A percentile compares a stretch with the other conserved stretches of the same genome.
Evolutionary conservation across 768 basidiomycete genomes (phyloP).

Genomic region (Tylopilus sp.): DNA sequence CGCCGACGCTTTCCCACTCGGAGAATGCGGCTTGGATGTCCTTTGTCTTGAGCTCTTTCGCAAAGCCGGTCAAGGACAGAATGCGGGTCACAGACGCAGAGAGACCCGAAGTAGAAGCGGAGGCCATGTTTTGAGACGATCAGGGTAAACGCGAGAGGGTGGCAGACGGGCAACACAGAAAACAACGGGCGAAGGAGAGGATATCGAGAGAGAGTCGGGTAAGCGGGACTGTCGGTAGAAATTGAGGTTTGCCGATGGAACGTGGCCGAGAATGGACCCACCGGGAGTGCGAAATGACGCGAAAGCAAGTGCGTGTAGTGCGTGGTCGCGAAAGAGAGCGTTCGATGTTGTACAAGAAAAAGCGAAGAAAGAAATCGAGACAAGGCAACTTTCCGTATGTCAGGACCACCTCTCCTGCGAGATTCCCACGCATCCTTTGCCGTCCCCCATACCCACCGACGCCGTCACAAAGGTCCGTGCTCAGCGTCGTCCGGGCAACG

Average conservation of each 20-base stretch:
- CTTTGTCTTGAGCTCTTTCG: constrained; percentile 94
- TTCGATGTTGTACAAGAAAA: constrained; percentile 33
- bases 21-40: constrained; percentile 91
- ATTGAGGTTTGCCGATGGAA: constrained; percentile 27
- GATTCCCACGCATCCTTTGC: constrained; percentile 20
- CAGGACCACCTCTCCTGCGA: neutral
- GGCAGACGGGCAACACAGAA: no score
- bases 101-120: constrained; percentile 67
- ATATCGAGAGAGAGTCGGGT: constrained; percentile 16
- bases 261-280: constrained; percentile 20
- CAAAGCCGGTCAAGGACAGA: constrained; percentile 87
- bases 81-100: constrained; percentile 97
- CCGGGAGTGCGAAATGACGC: constrained; percentile 2
- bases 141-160: constrained; percentile 1
- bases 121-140: constrained; percentile 45
- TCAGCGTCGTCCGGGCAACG: no score
- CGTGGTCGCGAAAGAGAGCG: constrained; percentile 21
- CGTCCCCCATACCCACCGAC: neutral
- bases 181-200: constrained; percentile 15
- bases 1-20: constrained; percentile 80
- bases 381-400: neutral
- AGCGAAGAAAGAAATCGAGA: constrained; percentile 11
- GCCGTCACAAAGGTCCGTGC: no score
- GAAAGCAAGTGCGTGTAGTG: constrained; percentile 7
- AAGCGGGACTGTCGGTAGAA: constrained; percentile 13